These are phyloP conservation scores for Salix dunnii DNA, from an alignment of 345 rosid species.

Conservation along the genomic window DNA sequence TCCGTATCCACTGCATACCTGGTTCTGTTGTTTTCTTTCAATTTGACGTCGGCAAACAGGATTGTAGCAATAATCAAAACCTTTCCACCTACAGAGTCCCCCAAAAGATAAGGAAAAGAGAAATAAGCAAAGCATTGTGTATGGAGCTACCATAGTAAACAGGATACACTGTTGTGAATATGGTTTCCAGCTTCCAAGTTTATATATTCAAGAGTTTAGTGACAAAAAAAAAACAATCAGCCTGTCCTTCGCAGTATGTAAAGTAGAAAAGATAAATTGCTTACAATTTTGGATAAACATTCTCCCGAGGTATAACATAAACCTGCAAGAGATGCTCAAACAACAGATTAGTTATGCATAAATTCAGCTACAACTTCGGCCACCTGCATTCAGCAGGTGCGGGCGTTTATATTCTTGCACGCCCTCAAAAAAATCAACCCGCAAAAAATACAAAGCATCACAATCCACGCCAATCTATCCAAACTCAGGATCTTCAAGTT, in stretches of 20 bases:
- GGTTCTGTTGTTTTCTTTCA: constrained; percentile 58
- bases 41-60: constrained; percentile 64
- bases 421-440: background rate
- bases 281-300: constrained; percentile 84
- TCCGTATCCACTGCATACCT: constrained; percentile 36
- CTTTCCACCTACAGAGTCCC: constrained; percentile 64
- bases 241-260: background rate
- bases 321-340: constrained; percentile 86
- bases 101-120: background rate
- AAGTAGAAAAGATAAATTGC: constrained; percentile 7
- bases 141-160: background rate
- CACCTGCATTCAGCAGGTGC: constrained; percentile 46
- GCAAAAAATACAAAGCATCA: background rate
- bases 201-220: background rate
- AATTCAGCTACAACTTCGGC: constrained; percentile 90
- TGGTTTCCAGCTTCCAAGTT: background rate
- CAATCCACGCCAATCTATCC: constrained; percentile 22
- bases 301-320: constrained; percentile 55
- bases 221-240: background rate
- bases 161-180: background rate
- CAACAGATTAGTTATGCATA: constrained; percentile 76
- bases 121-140: background rate
- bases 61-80: constrained; percentile 47
- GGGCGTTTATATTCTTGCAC: constrained; percentile 7
- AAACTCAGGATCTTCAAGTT: constrained; percentile 71